These are phyloP conservation scores for Termitomyces sp. DNA, from an alignment of 768 basidiomycete genomes.

Conservation along the genomic window DNA sequence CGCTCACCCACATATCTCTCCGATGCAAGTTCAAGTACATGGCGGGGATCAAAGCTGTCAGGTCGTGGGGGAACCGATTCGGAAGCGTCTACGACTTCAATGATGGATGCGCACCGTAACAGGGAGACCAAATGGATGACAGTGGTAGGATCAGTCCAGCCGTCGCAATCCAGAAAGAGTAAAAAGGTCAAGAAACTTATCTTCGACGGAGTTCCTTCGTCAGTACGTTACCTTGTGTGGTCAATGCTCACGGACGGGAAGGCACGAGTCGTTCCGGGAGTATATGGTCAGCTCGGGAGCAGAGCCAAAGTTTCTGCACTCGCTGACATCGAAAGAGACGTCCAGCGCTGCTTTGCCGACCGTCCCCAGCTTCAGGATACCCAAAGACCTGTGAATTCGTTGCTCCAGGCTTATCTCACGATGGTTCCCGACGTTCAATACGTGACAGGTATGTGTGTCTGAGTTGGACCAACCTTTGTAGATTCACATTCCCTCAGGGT, in stretches of 20 bases:
- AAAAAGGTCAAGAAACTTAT: conserved; percentile 76
- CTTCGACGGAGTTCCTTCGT: conserved; percentile 75
- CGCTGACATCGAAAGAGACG: conserved; percentile 56
- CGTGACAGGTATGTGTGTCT: conserved; percentile 39
- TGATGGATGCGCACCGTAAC: conserved; percentile 63
- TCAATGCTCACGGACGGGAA: conserved; percentile 74
- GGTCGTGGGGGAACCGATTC: conserved; percentile 18
- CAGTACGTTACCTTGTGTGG: conserved; percentile 84
- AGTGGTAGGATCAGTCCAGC: conserved; percentile 46
- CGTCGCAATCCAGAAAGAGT: conserved; percentile 65
- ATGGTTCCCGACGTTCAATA: conserved; percentile 87
- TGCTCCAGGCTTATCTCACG: conserved; percentile 68
- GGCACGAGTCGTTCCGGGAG: conserved; percentile 58
- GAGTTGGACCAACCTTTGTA: background rate
- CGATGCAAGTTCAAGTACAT: conserved; percentile 6
- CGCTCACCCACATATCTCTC: conserved; percentile 17
- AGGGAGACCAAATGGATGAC: conserved; percentile 77
- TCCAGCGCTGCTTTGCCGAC: conserved; percentile 45
- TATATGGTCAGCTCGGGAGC: conserved; percentile 60
- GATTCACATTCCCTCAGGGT: conserved; percentile 32
- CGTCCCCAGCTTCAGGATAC: conserved; percentile 54
- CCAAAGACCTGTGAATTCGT: conserved; percentile 47
- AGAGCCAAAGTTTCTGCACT: conserved; percentile 45
- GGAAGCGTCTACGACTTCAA: conserved; percentile 33
- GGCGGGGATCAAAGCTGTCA: conserved; percentile 1